phyloP scores from a whole-genome alignment of 495 filamentous ascomycete genomes.

The Aspergillus panamensis region DNA sequence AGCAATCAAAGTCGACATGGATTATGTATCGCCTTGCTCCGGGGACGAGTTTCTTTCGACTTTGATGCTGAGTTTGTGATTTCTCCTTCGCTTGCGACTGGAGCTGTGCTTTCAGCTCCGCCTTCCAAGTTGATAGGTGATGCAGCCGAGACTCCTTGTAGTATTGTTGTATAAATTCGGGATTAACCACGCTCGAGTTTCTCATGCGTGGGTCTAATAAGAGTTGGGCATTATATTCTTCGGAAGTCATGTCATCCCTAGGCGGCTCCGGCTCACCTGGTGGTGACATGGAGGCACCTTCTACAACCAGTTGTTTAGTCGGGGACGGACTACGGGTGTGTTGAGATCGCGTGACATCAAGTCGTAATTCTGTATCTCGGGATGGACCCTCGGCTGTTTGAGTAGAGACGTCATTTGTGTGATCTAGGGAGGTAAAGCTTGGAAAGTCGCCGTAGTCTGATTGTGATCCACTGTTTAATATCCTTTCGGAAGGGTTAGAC shows the following conservation, averaged over 20 bases:
- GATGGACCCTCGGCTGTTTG: too few species aligned
- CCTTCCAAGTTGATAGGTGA: slow-evolving; percentile 94
- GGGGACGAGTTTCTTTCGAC: slow-evolving; percentile 44
- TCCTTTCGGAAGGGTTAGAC: background rate
- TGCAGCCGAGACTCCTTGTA: slow-evolving; percentile 92
- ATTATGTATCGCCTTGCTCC: slow-evolving; percentile 79
- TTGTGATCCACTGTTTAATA: slow-evolving; percentile 20
- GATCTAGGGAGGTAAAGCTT: slow-evolving; percentile 32
- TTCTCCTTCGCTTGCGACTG: slow-evolving; percentile 73
- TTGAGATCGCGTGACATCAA: background rate
- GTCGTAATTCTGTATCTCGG: background rate
- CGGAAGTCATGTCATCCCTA: slow-evolving; percentile 63
- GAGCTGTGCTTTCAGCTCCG: slow-evolving; percentile 81
- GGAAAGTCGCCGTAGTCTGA: slow-evolving; percentile 49
- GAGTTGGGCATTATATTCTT: slow-evolving; percentile 84
- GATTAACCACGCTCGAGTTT: slow-evolving; percentile 82
- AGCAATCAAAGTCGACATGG: slow-evolving; percentile 96
- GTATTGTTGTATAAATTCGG: slow-evolving; percentile 88
- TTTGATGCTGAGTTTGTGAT: slow-evolving; percentile 50
- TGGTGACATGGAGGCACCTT: slow-evolving; percentile 6
- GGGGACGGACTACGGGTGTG: background rate
- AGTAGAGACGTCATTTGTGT: background rate
- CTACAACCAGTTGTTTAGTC: background rate
- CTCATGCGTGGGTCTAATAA: slow-evolving; percentile 77
- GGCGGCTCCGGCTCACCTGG: slow-evolving; percentile 14